phyloP scores from a whole-genome alignment of 108 stramenopile genomes.

The Skeletonema tropicum region DNA sequence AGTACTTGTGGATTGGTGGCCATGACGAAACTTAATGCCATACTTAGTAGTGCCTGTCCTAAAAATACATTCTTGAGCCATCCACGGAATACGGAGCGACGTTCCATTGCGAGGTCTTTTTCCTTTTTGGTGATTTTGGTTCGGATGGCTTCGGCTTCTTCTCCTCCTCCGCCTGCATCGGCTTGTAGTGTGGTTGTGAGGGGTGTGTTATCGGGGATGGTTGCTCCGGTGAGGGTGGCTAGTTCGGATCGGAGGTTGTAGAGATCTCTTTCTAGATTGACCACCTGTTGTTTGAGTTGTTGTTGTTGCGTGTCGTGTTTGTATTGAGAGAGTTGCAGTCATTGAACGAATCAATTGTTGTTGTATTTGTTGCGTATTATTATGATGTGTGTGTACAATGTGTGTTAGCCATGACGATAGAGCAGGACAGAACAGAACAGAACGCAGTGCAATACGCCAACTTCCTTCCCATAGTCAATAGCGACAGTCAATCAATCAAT shows the following conservation, averaged over 20 bases:
- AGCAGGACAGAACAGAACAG: not conserved
- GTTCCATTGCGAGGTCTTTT: slow-evolving; percentile 78
- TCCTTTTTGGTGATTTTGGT: slow-evolving; percentile 89
- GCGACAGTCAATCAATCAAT: not conserved
- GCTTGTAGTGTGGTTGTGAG: slow-evolving; percentile 52
- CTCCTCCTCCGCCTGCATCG: slow-evolving; percentile 75
- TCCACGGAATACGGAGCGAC: slow-evolving; percentile 90
- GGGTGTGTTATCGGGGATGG: slow-evolving; percentile 29
- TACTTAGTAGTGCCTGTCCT: slow-evolving; percentile 87
- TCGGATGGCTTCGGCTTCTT: slow-evolving; percentile 66
- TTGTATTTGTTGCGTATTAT: not conserved
- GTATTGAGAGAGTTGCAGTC: not conserved
- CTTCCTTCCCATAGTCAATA: too few relatives aligned
- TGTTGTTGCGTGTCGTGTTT: not conserved
- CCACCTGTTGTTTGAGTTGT: slow-evolving; percentile 46
- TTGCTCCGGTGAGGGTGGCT: slow-evolving; percentile 43
- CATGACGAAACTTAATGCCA: slow-evolving; percentile 87
- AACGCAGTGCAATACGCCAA: not conserved
- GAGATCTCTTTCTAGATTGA: slow-evolving; percentile 91
- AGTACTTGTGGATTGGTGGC: slow-evolving; percentile 73
- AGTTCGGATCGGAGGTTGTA: slow-evolving; percentile 74
- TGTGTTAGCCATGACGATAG: not conserved
- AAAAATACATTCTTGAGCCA: slow-evolving; percentile 96
- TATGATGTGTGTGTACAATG: not conserved
- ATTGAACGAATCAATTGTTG: not conserved